Base-by-base conservation (phyloP, 441 rosid genomes). In the Populus tomentosa region DNA sequence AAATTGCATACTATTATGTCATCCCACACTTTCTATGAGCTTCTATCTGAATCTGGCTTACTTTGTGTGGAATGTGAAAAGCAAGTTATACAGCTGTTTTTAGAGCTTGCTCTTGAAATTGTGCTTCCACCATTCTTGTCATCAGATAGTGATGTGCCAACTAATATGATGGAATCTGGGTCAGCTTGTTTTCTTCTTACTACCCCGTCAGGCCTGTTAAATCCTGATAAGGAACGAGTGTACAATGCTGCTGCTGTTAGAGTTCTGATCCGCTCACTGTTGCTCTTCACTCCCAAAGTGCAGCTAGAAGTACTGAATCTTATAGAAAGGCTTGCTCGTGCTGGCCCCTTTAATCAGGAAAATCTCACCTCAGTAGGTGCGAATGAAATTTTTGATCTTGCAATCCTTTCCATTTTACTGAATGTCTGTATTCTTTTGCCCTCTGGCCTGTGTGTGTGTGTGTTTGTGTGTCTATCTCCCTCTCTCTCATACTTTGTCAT, bases 21-120 rank as follows among this genome's bases (percentile, higher is more conserved):
- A 40, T 97, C 99, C 67, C 98, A 92, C 74, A 91, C 99, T 38
- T 97, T 97, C 85, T 92, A 85, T 82, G 99, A 97, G 84, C 98
- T 95, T 84, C 90, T 97, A 71, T 80, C 86, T 32, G 99, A 97
- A 83, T 97, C 99, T 84, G 97, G 98, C 82, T 90, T 97, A 95
- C 88, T 97, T 75, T 90, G 90, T 82, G 92, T 95, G 82, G 99
- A 94, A 74, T 91, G 82, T 84, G 99, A 97, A 89, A 97, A 89
- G 89, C 97, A 92, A 90, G 97, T 97, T 72, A 90, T 97, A 87
- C 99, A 89, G 84, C 82, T 97, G 75, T 84, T 97, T 80, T 80
- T 91, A 78, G 99, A 95, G 88, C 94, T 97, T 86, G 97, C 99
- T 80, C 94, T 95, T 84, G 99, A 97, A 87, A 88, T 95, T 79